A percentile compares a stretch with the other conserved stretches of the same genome.
These are phyloP conservation scores for Nymphaea thermarum DNA, from an alignment of 164 flowering plant genomes.

Conservation along the genomic window DNA sequence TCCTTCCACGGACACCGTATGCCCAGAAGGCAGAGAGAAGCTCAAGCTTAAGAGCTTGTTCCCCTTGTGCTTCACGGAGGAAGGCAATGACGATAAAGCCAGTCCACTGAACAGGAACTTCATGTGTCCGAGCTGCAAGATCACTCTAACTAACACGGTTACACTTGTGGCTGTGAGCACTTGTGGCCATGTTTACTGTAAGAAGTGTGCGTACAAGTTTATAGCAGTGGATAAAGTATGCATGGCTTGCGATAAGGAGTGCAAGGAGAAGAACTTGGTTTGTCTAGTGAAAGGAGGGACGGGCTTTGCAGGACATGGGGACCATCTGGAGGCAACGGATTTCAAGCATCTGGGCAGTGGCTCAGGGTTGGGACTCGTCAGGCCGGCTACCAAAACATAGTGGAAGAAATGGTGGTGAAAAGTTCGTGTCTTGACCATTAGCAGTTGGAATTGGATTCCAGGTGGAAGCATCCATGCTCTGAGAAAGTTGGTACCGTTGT, in stretches of 20 bases:
- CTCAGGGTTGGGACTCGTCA: constrained; percentile 71
- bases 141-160: constrained; percentile 61
- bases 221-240: constrained; percentile 79
- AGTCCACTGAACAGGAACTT: constrained; percentile 23
- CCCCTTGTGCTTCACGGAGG: constrained; percentile 64
- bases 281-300: constrained; percentile 77
- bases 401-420: not conserved
- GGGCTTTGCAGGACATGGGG: constrained; percentile 81
- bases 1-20: constrained; percentile 52
- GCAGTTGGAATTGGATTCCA: no score
- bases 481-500: no score
- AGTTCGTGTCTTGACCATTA: no score
- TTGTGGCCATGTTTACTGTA: constrained; percentile 92
- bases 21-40: constrained; percentile 93
- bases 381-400: constrained; percentile 77
- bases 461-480: no score
- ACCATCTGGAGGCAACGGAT: constrained; percentile 65
- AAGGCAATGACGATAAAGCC: constrained; percentile 31
- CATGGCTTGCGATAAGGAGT: constrained; percentile 55
- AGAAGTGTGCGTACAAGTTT: constrained; percentile 77
- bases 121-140: constrained; percentile 91
- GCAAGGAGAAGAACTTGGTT: constrained; percentile 68
- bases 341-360: constrained; percentile 98
- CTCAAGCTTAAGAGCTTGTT: constrained; percentile 77
- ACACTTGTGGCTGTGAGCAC: constrained; percentile 68